Evolutionary conservation across 208 protist genomes (phyloP).

Genomic region (Acanthamoeba castellanii): DNA sequence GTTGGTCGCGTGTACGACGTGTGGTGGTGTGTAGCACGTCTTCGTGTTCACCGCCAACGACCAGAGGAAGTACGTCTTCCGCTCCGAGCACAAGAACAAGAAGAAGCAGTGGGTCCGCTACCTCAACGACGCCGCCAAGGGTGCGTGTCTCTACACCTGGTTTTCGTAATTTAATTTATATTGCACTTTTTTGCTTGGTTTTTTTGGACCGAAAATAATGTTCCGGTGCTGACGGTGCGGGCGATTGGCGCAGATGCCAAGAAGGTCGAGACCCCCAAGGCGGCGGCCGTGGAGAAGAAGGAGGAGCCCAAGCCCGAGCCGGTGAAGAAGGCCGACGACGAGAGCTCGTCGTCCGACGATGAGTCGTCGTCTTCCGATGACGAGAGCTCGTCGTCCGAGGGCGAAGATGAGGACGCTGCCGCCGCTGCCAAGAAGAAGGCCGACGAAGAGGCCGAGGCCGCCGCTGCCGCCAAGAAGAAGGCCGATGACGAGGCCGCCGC

Average conservation of each 20-base stretch:
- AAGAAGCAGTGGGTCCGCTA: constrained; percentile 61
- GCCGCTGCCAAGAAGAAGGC: background rate
- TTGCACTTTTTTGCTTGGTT: too few relatives aligned
- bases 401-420: background rate
- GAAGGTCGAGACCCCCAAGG: background rate
- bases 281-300: background rate
- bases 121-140: constrained; percentile 58
- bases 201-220: too few relatives aligned
- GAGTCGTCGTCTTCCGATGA: constrained; percentile 21
- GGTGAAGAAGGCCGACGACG: constrained; percentile 15
- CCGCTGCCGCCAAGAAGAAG: background rate
- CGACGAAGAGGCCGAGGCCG: background rate
- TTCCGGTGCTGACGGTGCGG: too few relatives aligned
- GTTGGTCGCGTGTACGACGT: too few relatives aligned
- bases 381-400: background rate
- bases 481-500: background rate
- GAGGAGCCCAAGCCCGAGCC: background rate
- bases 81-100: constrained; percentile 43
- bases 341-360: background rate
- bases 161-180: background rate
- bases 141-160: background rate
- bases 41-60: constrained; percentile 23
- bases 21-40: background rate
- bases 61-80: constrained; percentile 23
- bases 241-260: background rate